These are phyloP conservation scores for Verticillium albo-atrum DNA, from an alignment of 2,329 filamentous ascomycete genomes.

Conservation along the genomic window DNA sequence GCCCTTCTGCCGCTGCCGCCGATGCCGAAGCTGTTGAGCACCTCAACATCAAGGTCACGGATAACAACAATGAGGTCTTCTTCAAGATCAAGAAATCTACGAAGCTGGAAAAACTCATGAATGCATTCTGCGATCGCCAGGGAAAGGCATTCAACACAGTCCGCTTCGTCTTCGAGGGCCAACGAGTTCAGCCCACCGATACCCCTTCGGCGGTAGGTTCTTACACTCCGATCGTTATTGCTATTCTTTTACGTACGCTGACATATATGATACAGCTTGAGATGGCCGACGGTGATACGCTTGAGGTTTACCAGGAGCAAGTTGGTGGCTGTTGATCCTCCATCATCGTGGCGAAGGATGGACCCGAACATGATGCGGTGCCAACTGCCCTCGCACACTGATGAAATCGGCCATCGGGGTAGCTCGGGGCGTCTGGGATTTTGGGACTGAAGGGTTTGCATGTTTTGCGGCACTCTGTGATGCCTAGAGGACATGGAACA, in stretches of 20 bases:
- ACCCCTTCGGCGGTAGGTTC: constrained; percentile 83
- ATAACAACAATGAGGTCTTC: constrained; percentile 99
- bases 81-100: constrained; percentile 99
- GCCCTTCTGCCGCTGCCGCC: constrained; percentile 32
- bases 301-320: constrained; percentile 98
- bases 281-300: constrained; percentile 92
- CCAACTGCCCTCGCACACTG: background rate
- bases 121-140: constrained; percentile 93
- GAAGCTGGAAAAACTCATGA: constrained; percentile 96
- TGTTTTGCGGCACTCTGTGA: background rate
- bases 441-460: background rate
- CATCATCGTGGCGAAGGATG: background rate
- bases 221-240: background rate
- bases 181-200: constrained; percentile 81
- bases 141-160: constrained; percentile 83
- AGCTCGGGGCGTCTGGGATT: background rate
- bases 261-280: constrained; percentile 62
- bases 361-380: background rate
- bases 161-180: constrained; percentile 94
- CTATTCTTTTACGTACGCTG: constrained; percentile 9
- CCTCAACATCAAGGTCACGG: constrained; percentile 98
- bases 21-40: constrained; percentile 59
- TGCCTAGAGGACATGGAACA: background rate
- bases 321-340: constrained; percentile 61
- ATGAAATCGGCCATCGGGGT: background rate